Conservation (phyloP, 1,284 basidiomycete species). For the Puccinia brachypodii region DNA sequence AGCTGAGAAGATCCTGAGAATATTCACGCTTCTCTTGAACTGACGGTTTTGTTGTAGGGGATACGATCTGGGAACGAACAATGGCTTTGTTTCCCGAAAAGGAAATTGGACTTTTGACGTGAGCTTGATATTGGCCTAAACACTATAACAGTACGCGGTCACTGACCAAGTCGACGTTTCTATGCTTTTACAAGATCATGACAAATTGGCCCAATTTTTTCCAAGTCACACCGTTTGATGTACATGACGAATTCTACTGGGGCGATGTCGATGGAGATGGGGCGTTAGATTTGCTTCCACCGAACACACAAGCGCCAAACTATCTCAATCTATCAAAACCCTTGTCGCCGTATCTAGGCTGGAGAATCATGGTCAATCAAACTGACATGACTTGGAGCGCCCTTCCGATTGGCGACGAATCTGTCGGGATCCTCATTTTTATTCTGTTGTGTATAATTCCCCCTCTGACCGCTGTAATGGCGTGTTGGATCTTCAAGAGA, state of each 20-base stretch:
- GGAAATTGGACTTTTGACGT: constrained; percentile 71
- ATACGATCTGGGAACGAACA: constrained; percentile 74
- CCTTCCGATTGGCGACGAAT: constrained; percentile 74
- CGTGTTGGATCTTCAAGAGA: constrained; percentile 85
- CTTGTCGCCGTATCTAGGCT: constrained; percentile 68
- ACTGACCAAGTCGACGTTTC: not conserved
- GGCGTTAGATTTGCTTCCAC: constrained; percentile 80
- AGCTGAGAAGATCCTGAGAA: not conserved
- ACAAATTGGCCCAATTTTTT: constrained; percentile 80
- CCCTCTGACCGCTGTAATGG: constrained; percentile 75
- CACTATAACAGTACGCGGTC: not conserved
- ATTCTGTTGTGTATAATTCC: constrained; percentile 77
- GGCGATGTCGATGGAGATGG: constrained; percentile 83
- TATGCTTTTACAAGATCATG: constrained; percentile 63
- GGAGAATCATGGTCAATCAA: constrained; percentile 78
- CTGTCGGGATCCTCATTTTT: constrained; percentile 78
- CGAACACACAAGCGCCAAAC: constrained; percentile 77
- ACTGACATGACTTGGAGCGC: constrained; percentile 72
- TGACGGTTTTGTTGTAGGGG: constrained; percentile 58
- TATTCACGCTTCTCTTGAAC: not conserved
- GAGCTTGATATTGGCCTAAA: not conserved
- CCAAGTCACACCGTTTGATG: constrained; percentile 82
- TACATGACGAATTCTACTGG: constrained; percentile 78
- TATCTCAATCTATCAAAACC: constrained; percentile 77
- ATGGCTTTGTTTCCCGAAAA: constrained; percentile 66